Evolutionary conservation across 139 green algal species (phyloP).

Genomic region (Nannochloris sp.): DNA sequence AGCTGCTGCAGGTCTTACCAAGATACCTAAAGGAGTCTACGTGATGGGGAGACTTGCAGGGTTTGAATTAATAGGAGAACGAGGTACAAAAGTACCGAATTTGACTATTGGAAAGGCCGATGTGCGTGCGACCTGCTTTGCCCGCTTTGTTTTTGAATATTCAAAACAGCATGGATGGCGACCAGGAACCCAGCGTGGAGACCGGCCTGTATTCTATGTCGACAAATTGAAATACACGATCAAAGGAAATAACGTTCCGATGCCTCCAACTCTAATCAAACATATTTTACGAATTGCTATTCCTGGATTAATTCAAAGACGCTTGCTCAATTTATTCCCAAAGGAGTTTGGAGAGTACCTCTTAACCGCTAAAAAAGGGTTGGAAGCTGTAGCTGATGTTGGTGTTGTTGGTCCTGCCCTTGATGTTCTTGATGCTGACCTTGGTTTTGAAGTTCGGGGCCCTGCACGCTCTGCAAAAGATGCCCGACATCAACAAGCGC

Average conservation of each 20-base stretch:
- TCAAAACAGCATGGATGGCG: constrained; percentile 8
- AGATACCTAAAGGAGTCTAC: constrained; percentile 43
- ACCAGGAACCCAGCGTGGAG: constrained; percentile 2
- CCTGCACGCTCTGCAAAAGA: constrained; percentile 17
- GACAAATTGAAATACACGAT: constrained; percentile 34
- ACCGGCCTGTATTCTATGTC: constrained; percentile 44
- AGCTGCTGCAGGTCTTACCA: too few relatives aligned
- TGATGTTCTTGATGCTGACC: constrained; percentile 48
- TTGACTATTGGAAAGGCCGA: constrained; percentile 52
- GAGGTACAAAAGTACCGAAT: constrained; percentile 72
- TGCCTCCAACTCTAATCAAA: constrained; percentile 51
- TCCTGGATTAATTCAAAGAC: constrained; percentile 32
- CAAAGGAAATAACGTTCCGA: constrained; percentile 43
- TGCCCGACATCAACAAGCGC: constrained; percentile 32
- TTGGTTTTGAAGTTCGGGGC: constrained; percentile 32
- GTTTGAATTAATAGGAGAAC: constrained; percentile 63
- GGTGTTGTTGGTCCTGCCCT: constrained; percentile 40
- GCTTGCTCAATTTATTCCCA: constrained; percentile 39
- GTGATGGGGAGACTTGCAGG: constrained; percentile 35
- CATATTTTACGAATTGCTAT: constrained; percentile 45
- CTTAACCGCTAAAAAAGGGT: constrained; percentile 14
- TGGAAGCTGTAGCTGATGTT: constrained; percentile 33
- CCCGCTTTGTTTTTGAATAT: constrained; percentile 43
- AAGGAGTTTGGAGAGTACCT: constrained; percentile 53
- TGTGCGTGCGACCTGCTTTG: constrained; percentile 40